Conservation (phyloP, 2,329 filamentous ascomycete species). For the Diaporthe sp. region DNA sequence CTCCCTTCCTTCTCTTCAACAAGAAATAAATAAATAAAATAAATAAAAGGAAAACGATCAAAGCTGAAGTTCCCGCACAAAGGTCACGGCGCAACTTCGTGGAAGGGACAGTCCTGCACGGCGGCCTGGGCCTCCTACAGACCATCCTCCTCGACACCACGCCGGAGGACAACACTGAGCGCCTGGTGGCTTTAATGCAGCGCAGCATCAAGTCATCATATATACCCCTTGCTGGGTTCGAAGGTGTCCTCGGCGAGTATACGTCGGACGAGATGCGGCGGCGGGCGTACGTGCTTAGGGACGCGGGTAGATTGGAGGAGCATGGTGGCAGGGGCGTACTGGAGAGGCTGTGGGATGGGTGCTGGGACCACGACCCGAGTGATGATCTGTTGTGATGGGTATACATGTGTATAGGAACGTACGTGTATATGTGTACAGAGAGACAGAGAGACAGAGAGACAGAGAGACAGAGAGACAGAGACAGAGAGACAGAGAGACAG, state of each 20-base stretch:
- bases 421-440: background rate
- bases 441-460: background rate
- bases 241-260: background rate
- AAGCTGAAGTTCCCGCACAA: background rate
- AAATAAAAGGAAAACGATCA: background rate
- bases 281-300: constrained; percentile 46
- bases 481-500: background rate
- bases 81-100: background rate
- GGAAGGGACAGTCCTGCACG: constrained; percentile 20
- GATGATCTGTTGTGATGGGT: background rate
- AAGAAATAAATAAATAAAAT: too few relatives aligned
- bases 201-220: background rate
- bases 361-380: background rate
- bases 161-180: background rate
- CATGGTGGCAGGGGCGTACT: constrained; percentile 9
- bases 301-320: constrained; percentile 33
- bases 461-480: background rate
- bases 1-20: too few relatives aligned
- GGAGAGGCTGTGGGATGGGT: constrained; percentile 11
- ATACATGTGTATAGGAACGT: background rate
- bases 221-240: background rate
- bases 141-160: constrained; percentile 13
- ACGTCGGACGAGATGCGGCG: constrained; percentile 26
- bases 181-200: constrained; percentile 52
- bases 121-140: constrained; percentile 17